These are phyloP conservation scores for Aleurites moluccanus DNA, from an alignment of 441 rosid species.

Conservation along the genomic window DNA sequence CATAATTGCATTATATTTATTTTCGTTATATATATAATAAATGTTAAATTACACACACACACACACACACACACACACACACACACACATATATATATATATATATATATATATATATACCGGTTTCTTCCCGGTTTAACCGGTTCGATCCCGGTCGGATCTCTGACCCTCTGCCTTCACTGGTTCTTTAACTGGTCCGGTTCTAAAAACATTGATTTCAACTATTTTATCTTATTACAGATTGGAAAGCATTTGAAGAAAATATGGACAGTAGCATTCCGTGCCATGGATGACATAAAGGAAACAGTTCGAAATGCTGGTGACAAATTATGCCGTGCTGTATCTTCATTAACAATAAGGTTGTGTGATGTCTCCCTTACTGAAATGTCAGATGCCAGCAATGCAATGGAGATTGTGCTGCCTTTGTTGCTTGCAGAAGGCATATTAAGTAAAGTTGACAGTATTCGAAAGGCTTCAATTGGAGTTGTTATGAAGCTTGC, in stretches of 20 bases:
- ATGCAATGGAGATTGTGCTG: conserved; percentile 81
- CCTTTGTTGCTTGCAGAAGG: conserved; percentile 93
- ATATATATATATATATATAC: no score
- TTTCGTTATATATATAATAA: no score
- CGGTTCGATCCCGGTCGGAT: no score
- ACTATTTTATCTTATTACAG: conserved; percentile 36
- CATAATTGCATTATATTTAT: no score
- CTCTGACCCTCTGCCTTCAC: no score
- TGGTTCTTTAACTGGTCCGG: no score
- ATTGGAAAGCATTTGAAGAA: conserved; percentile 76
- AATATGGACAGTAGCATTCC: conserved; percentile 84
- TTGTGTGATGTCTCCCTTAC: conserved; percentile 92
- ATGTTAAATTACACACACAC: no score
- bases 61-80: no score
- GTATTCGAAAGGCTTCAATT: conserved; percentile 88
- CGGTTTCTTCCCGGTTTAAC: no score
- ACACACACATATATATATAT: no score
- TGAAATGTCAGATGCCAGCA: conserved; percentile 68
- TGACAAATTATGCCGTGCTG: conserved; percentile 77
- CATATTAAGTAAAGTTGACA: conserved; percentile 86
- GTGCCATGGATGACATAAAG: conserved; percentile 99
- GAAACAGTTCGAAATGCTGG: conserved; percentile 99
- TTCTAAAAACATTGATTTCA: no score
- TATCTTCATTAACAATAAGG: conserved; percentile 82
- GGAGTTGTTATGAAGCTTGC: conserved; percentile 98